Evolutionary conservation across 2,329 filamentous ascomycete species (phyloP).

Genomic region (Hawksworthiomyces lignivorus): DNA sequence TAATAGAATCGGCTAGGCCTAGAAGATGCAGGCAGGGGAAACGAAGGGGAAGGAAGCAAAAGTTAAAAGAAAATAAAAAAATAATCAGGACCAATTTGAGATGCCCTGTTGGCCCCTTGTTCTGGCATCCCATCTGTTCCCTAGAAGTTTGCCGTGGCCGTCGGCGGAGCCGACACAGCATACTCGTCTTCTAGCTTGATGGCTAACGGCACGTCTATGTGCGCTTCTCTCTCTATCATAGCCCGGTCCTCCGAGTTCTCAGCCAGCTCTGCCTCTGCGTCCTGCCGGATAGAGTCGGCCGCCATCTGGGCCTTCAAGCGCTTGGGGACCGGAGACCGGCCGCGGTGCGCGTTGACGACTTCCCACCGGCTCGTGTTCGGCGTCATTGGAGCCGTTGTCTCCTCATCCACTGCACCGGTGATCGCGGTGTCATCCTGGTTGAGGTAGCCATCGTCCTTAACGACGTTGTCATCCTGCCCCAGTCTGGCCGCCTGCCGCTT

Average conservation of each 20-base stretch:
- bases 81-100: too few relatives aligned
- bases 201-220: too few relatives aligned
- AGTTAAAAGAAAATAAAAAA: not conserved
- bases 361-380: too few relatives aligned
- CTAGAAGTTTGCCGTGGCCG: too few relatives aligned
- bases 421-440: not conserved
- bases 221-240: not conserved
- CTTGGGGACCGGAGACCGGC: conserved; percentile 1
- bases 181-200: too few relatives aligned
- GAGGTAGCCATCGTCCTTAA: not conserved
- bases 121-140: too few relatives aligned
- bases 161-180: too few relatives aligned
- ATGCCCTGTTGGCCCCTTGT: too few relatives aligned
- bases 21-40: too few relatives aligned
- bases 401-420: not conserved
- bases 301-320: conserved; percentile 6
- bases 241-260: too few relatives aligned
- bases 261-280: conserved; percentile 6
- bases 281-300: not conserved
- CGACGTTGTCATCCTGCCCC: not conserved
- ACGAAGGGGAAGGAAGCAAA: not conserved
- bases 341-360: not conserved
- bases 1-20: too few relatives aligned
- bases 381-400: not conserved
- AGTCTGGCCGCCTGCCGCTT: conserved; percentile 15